Conservation (phyloP, 1,139 yeast genomes). For the Lodderomyces elongisporus region DNA sequence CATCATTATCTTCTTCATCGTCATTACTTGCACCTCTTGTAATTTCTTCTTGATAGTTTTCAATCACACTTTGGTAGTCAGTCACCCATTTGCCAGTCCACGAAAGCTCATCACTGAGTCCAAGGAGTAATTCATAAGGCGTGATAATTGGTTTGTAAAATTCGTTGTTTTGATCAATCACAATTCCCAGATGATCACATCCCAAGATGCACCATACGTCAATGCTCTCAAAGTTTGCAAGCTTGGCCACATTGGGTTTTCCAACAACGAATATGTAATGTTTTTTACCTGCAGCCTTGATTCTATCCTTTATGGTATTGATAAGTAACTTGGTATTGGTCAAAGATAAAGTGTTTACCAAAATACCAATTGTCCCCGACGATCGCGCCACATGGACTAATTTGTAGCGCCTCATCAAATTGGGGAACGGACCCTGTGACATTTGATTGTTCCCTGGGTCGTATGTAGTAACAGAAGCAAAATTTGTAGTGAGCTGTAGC, state of each 20-base stretch:
- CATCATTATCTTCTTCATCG: constrained; percentile 15
- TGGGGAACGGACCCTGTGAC: constrained; percentile 62
- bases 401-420: constrained; percentile 76
- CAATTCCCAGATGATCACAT: constrained; percentile 90
- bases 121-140: constrained; percentile 83
- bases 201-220: constrained; percentile 95
- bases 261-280: constrained; percentile 95
- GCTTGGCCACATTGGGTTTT: constrained; percentile 95
- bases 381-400: constrained; percentile 85
- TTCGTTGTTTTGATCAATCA: constrained; percentile 70
- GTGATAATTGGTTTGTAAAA: constrained; percentile 89
- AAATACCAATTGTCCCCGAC: constrained; percentile 86
- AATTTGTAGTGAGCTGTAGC: constrained; percentile 68
- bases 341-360: constrained; percentile 83
- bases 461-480: constrained; percentile 46
- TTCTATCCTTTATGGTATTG: constrained; percentile 53
- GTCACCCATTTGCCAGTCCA: constrained; percentile 96
- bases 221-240: constrained; percentile 88
- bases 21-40: too few relatives aligned
- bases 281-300: constrained; percentile 77
- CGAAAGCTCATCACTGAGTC: constrained; percentile 64
- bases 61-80: constrained; percentile 57
- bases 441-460: constrained; percentile 32
- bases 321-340: constrained; percentile 63
- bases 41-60: constrained; percentile 23